Conservation (phyloP, 805 yeast species). For the Metschnikowia cerradonensis region DNA sequence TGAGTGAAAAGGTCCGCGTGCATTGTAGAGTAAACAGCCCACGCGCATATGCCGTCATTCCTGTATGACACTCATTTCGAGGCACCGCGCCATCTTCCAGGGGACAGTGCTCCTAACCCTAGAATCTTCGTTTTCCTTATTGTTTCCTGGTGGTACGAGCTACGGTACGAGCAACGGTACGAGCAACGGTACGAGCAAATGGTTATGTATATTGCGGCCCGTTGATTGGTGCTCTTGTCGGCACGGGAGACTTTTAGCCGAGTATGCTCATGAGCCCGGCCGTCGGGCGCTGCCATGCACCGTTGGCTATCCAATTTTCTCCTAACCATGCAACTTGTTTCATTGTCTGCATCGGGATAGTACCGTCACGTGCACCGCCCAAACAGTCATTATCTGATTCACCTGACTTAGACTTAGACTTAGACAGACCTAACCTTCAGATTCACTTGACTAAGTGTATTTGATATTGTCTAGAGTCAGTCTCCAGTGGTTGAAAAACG, state of each 20-base stretch:
- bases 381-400: no score
- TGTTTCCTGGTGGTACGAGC: no score
- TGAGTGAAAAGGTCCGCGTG: neutral
- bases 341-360: neutral
- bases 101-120: neutral
- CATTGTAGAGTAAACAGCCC: neutral
- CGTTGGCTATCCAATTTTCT: neutral
- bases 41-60: neutral
- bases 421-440: neutral
- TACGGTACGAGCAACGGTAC: no score
- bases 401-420: no score
- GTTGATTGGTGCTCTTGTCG: no score
- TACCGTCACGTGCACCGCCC: neutral
- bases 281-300: no score
- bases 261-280: no score
- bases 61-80: neutral
- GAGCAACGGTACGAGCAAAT: no score
- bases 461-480: slow-evolving; percentile 8
- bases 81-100: no score
- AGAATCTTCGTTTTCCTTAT: no score
- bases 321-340: neutral
- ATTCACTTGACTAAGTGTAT: slow-evolving; percentile 2
- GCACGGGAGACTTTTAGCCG: no score
- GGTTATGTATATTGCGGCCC: no score
- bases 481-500: slow-evolving; percentile 30